Base-by-base conservation (phyloP, 192 early-diverging fungal species). In the Coemansia sp. region DNA sequence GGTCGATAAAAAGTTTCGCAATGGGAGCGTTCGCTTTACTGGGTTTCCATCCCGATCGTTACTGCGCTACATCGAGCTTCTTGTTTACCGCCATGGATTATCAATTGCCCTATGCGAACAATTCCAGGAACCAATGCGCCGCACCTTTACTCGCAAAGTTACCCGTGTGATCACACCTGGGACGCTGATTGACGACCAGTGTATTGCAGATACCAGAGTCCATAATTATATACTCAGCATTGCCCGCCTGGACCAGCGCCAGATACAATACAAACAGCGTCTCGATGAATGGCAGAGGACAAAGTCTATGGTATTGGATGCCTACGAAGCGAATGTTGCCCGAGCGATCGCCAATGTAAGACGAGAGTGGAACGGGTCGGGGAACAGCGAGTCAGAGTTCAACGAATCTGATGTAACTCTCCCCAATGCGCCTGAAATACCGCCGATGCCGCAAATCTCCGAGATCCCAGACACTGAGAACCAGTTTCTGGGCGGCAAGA, bases 131-230 rank as follows among this genome's bases (percentile, higher is more conserved):
- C 69, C 73, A 0, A 63, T 75, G 51, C 72, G 73, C 39, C 58
- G 82, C 8, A 71, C 79, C 36, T 88, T 93, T 55, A 79, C 85
- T 1, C 77, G 96, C 43, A 80, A 76, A 15, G 88, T 98, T 11
- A 88, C 88, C 5, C 73, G 95, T 3, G 90, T 96, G 52, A 87
- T 95, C 51, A 95, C 94, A 0, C 90, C 94, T 0, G 96, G 95
- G 0, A 95, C 95, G 0, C 64, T 94, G 37, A 87, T 98, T 32
- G 92, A 93, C 64, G 89, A 91, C 55, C 83, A 86, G 63, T 89
- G 73, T 57, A 41, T 90, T 82, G 63, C 88, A 21, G 76, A 85
- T 49, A 82, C 87, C 4, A 69, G 76, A 9, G 76, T 91, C 41
- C 90, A 94, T 78, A 92, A 89, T 65, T 97, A 90, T 73, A 83